A percentile compares a stretch with the other conserved stretches of the same genome.
These are phyloP conservation scores for Rasamsonia emersonii DNA, from an alignment of 2,329 filamentous ascomycete genomes.

Conservation along the genomic window DNA sequence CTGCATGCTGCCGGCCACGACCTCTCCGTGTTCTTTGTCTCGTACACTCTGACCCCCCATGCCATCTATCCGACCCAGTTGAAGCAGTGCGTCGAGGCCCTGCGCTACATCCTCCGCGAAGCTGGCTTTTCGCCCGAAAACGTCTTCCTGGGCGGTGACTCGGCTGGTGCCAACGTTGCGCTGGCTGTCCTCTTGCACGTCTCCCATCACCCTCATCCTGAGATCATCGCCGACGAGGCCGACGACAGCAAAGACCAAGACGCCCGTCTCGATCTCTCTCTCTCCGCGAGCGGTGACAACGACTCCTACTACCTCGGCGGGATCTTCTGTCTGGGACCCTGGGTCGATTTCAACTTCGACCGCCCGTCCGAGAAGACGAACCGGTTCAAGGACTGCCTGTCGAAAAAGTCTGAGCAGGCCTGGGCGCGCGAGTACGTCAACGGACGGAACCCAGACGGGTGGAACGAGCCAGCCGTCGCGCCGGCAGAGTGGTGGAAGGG, in stretches of 20 bases:
- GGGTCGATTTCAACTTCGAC: constrained; percentile 41
- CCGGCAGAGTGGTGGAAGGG: constrained; percentile 45
- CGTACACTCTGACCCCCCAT: constrained; percentile 45
- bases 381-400: constrained; percentile 41
- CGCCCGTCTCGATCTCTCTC: too few species aligned
- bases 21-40: constrained; percentile 42
- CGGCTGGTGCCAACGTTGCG: constrained; percentile 33
- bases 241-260: background rate
- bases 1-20: constrained; percentile 34
- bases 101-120: constrained; percentile 29
- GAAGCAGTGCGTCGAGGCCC: constrained; percentile 27
- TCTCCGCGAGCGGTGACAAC: too few species aligned
- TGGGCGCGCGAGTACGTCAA: constrained; percentile 43
- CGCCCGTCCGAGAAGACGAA: constrained; percentile 37
- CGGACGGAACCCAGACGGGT: constrained; percentile 33
- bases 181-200: constrained; percentile 25
- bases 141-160: constrained; percentile 32
- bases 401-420: constrained; percentile 20
- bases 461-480: constrained; percentile 44
- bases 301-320: constrained; percentile 21
- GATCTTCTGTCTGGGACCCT: constrained; percentile 47
- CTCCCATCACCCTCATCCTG: constrained; percentile 49
- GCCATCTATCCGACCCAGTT: constrained; percentile 32
- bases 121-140: constrained; percentile 21
- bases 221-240: constrained; percentile 24